phyloP scores from a whole-genome alignment of 257 asterid genomes.

The Ehretia macrophylla region DNA sequence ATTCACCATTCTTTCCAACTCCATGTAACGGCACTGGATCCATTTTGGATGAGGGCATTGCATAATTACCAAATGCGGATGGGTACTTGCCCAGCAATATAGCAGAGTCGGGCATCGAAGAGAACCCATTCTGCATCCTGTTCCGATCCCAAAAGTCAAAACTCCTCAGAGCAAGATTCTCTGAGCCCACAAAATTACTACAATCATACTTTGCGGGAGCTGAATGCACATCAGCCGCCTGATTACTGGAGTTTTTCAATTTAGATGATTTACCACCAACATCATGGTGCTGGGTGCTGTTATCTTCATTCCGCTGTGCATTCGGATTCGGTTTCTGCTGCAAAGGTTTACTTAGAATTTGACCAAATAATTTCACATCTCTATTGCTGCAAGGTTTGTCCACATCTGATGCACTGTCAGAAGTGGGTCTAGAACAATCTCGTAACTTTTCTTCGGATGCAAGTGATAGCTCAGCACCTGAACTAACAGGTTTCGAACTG shows the following conservation, averaged over 20 bases:
- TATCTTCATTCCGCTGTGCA: conserved; percentile 26
- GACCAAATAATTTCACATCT: conserved; percentile 87
- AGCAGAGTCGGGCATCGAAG: conserved; percentile 56
- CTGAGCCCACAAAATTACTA: conserved; percentile 32
- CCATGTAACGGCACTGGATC: conserved; percentile 39
- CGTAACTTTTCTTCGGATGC: conserved; percentile 31
- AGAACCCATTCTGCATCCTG: conserved; percentile 45
- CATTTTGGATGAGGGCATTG: conserved; percentile 36
- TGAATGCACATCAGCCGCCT: conserved; percentile 36
- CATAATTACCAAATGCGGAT: conserved; percentile 57
- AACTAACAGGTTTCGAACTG: conserved; percentile 34
- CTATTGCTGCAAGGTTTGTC: conserved; percentile 67
- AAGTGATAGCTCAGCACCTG: conserved; percentile 27
- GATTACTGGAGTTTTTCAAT: conserved; percentile 33
- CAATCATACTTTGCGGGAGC: conserved; percentile 37
- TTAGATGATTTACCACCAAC: conserved; percentile 30
- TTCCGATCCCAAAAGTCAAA: conserved; percentile 56
- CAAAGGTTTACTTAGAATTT: conserved; percentile 53
- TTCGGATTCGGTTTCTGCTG: conserved; percentile 40
- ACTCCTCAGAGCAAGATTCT: conserved; percentile 38
- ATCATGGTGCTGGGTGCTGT: conserved; percentile 28
- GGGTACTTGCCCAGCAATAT: conserved; percentile 69
- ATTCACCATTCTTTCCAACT: conserved; percentile 24
- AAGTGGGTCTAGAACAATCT: conserved; percentile 27
- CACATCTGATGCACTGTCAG: conserved; percentile 42